Percentiles rank a stretch among this genome's conserved stretches.
Conservation (phyloP, 1,284 basidiomycete genomes). For the Tausonia pullulans region DNA sequence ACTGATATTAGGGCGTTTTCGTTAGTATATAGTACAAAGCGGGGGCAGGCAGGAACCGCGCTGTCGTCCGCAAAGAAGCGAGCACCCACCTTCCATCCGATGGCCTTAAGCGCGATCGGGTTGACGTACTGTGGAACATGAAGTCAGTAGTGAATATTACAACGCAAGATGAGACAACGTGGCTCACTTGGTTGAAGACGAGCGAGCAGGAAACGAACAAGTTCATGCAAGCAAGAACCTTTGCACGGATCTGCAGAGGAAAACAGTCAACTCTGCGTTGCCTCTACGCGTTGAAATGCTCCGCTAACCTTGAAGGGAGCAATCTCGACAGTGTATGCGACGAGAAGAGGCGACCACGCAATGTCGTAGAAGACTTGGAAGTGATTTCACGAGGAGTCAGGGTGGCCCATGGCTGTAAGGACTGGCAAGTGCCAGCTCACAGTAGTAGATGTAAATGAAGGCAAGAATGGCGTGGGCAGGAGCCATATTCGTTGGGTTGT, state of each 20-base stretch:
- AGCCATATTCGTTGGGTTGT: slow-evolving; percentile 30
- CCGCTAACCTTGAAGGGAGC: slow-evolving; percentile 49
- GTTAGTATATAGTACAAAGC: not conserved
- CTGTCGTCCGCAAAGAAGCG: not conserved
- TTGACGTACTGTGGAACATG: slow-evolving; percentile 9
- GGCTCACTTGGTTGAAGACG: slow-evolving; percentile 12
- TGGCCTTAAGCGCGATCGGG: slow-evolving; percentile 9
- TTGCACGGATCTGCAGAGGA: not conserved
- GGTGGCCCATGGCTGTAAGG: not conserved
- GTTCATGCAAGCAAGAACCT: slow-evolving; percentile 7
- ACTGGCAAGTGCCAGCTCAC: slow-evolving; percentile 45
- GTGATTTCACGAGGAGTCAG: not conserved
- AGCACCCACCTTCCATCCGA: not conserved
- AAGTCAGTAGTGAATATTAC: not conserved
- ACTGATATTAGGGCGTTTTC: not conserved
- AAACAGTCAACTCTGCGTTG: too few relatives aligned
- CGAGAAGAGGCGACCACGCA: slow-evolving; percentile 47
- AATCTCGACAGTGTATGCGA: slow-evolving; percentile 63
- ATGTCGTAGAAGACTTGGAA: slow-evolving; percentile 26
- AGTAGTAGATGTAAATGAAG: slow-evolving; percentile 52
- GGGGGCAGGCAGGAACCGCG: too few relatives aligned
- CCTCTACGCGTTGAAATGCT: too few relatives aligned
- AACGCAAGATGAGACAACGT: too few relatives aligned
- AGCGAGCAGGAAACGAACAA: slow-evolving; percentile 3
- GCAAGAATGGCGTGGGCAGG: slow-evolving; percentile 51